Base-by-base conservation (phyloP, 2,329 filamentous ascomycete species). In the Fusarium citri region DNA sequence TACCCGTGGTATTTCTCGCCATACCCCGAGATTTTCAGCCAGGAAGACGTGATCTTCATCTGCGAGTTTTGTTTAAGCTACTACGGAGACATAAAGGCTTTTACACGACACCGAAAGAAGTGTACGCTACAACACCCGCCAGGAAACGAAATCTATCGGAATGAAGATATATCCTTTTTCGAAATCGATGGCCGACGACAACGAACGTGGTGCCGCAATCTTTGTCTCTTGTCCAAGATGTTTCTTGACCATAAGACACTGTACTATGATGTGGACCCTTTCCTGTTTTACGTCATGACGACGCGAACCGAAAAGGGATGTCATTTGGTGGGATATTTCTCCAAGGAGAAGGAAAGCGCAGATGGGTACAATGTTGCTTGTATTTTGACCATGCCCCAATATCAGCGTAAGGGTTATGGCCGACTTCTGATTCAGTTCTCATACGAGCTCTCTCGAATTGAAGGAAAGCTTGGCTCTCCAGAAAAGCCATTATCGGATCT, bases 1-100 rank as follows among this genome's bases (percentile, higher is more conserved):
- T 97, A 97, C 78, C 96, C 96, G 1, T 99, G 96, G 96, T 99
- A 99, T 80, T 99, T 99, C 83, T 97, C 94, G 8, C 96, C 96
- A 0, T 99, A 99, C 76, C 96, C 96, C 0, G 92, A 97, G 76
- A 86, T 90, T 4, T 98, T 97, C 78, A 91, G 91, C 23, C 92
- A 96, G 73, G 92, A 92, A 72, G 96, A 99, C 72, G 87, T 96
- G 69, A 93, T 98, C 71, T 98, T 92, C 82, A 95, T 99, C 74
- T 98, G 97, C 86, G 97, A 99, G 79, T 98, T 98, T 81, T 99
- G 96, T 76, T 86, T 99, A 25, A 91, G 89, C 71, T 99, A 99
- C 81, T 98, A 93, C 76, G 94, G 91, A 67, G 91, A 94, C 76
- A 84, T 90, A 60, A 93, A 92, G 69, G 90, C 93, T 7, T 99